A percentile compares a stretch with the other conserved stretches of the same genome.
These are phyloP conservation scores for Lepidium sativum DNA, from an alignment of 345 rosid genomes.

Conservation along the genomic window DNA sequence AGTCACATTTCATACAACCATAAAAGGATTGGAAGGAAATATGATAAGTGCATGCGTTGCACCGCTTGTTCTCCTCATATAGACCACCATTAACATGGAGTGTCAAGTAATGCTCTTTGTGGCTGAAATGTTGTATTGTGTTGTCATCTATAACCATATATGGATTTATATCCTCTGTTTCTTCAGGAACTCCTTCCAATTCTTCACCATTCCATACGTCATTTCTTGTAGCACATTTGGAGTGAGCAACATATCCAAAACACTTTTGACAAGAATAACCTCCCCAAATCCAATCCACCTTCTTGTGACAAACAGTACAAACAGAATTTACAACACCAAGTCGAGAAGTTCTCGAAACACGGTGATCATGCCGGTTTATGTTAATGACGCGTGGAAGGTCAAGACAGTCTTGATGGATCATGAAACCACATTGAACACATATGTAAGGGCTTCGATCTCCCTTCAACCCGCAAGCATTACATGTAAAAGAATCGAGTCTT, in stretches of 20 bases:
- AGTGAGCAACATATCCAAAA: background rate
- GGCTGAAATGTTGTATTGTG: conserved; percentile 2
- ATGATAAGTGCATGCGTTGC: background rate
- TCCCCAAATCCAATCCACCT: background rate
- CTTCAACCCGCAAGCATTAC: background rate
- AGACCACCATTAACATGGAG: background rate
- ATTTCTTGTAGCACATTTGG: background rate
- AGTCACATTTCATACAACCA: background rate
- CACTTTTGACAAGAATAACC: background rate
- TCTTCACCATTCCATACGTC: background rate
- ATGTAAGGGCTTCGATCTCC: conserved; percentile 8
- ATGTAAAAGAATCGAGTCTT: background rate
- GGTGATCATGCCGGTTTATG: background rate
- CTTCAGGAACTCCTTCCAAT: background rate
- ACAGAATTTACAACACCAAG: background rate
- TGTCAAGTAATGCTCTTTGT: background rate
- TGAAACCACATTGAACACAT: background rate
- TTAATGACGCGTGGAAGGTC: background rate
- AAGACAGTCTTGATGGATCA: background rate
- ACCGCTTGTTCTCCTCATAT: background rate
- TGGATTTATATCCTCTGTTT: background rate
- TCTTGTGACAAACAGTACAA: background rate
- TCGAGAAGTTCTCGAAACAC: background rate
- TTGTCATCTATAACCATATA: background rate
- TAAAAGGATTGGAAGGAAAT: background rate